Percentiles rank a stretch among this genome's conserved stretches.
Evolutionary conservation across 169 alveolate genomes (phyloP).

Genomic region (Perkinsus chesapeaki): DNA sequence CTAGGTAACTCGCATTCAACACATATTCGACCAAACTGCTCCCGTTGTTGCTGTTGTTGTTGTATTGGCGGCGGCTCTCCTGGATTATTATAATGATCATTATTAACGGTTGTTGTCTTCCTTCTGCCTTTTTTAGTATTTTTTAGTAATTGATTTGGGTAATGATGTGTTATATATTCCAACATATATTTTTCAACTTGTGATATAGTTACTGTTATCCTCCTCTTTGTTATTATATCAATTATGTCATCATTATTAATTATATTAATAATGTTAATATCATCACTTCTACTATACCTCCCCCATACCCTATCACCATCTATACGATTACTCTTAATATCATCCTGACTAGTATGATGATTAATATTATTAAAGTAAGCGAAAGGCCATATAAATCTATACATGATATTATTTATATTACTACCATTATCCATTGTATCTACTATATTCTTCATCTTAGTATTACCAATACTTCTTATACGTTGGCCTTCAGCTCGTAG

Average conservation of each 20-base stretch:
- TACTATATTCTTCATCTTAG: neutral
- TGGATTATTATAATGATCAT: neutral
- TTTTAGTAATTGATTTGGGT: neutral
- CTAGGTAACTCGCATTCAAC: neutral
- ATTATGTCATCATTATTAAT: neutral
- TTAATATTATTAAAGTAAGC: neutral
- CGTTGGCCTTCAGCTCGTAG: too few species aligned
- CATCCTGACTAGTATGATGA: neutral
- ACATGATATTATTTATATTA: neutral
- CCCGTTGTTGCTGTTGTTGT: too few species aligned
- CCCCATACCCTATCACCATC: neutral
- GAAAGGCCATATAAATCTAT: neutral
- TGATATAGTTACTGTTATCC: neutral
- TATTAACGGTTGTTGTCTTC: neutral
- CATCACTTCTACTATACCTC: neutral
- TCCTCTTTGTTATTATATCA: neutral
- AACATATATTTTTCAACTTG: neutral
- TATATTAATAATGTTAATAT: neutral
- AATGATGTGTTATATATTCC: neutral
- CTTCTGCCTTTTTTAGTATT: neutral
- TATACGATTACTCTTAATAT: too few species aligned
- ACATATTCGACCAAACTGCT: neutral
- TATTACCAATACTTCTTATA: neutral
- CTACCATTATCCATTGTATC: neutral
- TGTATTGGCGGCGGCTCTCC: too few species aligned